phyloP scores from a whole-genome alignment of 23 red algal species.

The Agarophyton chilense region DNA sequence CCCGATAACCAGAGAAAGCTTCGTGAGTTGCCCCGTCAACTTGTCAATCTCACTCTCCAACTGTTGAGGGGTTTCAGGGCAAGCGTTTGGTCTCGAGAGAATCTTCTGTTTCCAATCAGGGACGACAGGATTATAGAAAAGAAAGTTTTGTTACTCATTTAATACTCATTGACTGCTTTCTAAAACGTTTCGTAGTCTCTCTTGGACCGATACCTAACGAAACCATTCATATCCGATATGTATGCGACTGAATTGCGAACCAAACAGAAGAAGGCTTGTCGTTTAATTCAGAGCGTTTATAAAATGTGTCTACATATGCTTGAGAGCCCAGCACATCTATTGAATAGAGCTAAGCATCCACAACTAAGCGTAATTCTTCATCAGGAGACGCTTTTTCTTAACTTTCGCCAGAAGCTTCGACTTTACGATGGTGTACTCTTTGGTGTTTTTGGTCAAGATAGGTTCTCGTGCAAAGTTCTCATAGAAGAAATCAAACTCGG shows the following conservation, averaged over 20 bases:
- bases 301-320: not conserved
- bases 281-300: not conserved
- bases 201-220: conserved; percentile 1
- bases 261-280: not conserved
- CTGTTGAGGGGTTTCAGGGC: not conserved
- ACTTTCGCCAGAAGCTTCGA: not conserved
- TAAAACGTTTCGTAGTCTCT: not conserved
- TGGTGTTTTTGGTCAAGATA: not conserved
- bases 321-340: conserved; percentile 1
- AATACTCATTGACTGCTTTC: not conserved
- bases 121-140: not conserved
- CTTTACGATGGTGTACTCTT: not conserved
- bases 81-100: not conserved
- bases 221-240: not conserved
- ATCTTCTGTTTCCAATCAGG: not conserved
- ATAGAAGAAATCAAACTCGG: conserved; percentile 15
- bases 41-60: not conserved
- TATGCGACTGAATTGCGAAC: not conserved
- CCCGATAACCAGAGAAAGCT: not conserved
- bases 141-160: not conserved
- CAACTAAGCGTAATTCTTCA: not conserved
- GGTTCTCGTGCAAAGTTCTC: not conserved
- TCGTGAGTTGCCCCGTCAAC: not conserved
- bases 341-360: not conserved
- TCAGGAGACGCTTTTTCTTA: not conserved